phyloP scores from a whole-genome alignment of 345 rosid species.

The Salix dunnii region DNA sequence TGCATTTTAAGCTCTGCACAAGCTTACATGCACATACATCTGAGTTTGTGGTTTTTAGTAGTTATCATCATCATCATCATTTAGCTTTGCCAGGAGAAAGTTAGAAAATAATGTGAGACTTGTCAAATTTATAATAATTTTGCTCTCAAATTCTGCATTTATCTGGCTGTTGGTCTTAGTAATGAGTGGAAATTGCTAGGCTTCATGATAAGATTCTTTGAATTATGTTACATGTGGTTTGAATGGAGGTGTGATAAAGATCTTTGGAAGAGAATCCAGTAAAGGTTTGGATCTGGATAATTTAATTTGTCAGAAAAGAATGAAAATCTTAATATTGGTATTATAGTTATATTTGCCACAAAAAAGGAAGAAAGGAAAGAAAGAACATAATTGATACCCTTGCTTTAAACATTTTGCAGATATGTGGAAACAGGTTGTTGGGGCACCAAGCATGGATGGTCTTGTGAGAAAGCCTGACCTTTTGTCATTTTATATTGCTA shows the following conservation, averaged over 20 bases:
- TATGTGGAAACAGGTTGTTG: conserved; percentile 87
- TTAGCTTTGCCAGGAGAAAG: neutral
- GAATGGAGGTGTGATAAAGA: neutral
- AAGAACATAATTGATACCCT: neutral
- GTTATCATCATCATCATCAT: neutral
- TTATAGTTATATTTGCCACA: neutral
- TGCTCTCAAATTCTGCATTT: neutral
- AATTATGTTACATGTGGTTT: neutral
- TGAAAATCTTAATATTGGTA: neutral
- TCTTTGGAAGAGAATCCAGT: neutral
- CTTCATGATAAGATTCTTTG: neutral
- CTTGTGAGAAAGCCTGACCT: conserved; percentile 74
- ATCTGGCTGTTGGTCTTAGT: neutral
- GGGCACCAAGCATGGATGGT: conserved; percentile 67
- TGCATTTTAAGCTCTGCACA: neutral
- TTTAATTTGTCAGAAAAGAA: neutral
- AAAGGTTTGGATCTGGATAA: neutral
- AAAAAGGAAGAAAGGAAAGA: neutral
- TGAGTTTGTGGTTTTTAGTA: neutral
- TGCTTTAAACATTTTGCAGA: conserved; percentile 43
- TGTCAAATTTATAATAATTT: neutral
- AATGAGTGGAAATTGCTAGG: neutral
- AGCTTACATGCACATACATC: neutral
- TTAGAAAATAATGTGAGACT: neutral
- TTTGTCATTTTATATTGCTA: conserved; percentile 78